Evolutionary conservation across 1,139 yeast genomes (phyloP), one percentile per base, ranked within the genome.

Genomic region (Taphrina communis): DNA sequence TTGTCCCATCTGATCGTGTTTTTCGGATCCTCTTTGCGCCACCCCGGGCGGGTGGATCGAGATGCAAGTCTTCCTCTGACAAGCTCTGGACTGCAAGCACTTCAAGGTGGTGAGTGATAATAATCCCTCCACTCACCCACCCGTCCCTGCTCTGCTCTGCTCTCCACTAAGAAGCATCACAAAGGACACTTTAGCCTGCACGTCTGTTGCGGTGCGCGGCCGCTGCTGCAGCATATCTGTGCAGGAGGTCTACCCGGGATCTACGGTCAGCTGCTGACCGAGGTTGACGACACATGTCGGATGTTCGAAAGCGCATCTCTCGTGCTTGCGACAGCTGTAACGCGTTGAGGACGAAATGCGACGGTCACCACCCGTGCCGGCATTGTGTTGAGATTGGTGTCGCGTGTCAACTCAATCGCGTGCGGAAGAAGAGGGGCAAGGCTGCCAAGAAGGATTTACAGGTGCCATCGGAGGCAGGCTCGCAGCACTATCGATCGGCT

Each of bases 261-360:
- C 31, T 2, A 25, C 31, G 1, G 31, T 2, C 31, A 25, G 31
- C 31, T 25, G 31, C 31, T 25, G 1, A 2, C 4, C 4, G 31
- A 44, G 48, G 19, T 17, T 44, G 53, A 9, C 53, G 53, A 31
- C 21, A 17, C 60, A 58, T 58, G 62, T 42, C 62, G n/a, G 62
- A 44, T n/a, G 25, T 42, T 21, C 51, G 75, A 12, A 74, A 75
- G 56, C 74, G 78, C n/a, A 76, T 76, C 39, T 74, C 75, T 14
- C 70, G 82, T 46, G 83, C 83, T 0, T 81, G 83, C 70, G 83
- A 81, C 71, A 76, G 76, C 41, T 81, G 83, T 73, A 80, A 80
- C 39, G 67, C 58, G 5, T 51, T 65, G 55, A 46, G 63, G 38
- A 57, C 63, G n/a, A 57, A 65, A 41, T 65, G 63, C 52, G 53